Conservation (phyloP, 169 alveolate genomes). For the Perkinsus marinus region DNA sequence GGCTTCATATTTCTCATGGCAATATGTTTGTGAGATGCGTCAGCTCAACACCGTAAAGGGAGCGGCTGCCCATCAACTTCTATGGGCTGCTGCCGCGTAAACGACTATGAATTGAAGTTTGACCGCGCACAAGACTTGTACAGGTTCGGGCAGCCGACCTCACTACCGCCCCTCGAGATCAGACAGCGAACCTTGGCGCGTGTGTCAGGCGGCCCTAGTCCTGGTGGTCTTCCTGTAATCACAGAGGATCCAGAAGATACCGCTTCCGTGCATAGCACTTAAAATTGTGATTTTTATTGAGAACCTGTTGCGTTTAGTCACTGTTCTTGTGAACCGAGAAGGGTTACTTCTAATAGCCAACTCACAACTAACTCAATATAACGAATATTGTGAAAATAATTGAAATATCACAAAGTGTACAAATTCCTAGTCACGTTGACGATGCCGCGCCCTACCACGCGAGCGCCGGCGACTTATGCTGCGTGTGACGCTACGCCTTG, state of each 20-base stretch:
- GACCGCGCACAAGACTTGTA: background rate
- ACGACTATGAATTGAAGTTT: background rate
- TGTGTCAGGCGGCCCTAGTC: background rate
- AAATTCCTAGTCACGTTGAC: background rate
- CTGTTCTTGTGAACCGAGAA: background rate
- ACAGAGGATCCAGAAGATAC: background rate
- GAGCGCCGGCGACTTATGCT: background rate
- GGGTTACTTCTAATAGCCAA: too few species aligned
- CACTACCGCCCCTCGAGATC: background rate
- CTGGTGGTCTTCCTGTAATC: background rate
- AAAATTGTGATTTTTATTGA: background rate
- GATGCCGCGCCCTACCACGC: too few species aligned
- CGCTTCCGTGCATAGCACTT: background rate
- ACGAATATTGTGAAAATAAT: background rate
- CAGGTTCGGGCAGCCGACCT: background rate
- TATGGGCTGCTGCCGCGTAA: background rate
- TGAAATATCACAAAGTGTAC: background rate
- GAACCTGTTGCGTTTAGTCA: background rate
- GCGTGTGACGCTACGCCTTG: background rate
- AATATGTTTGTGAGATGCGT: background rate
- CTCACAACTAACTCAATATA: background rate
- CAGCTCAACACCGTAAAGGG: background rate
- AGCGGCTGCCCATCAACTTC: background rate
- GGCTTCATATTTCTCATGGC: background rate
- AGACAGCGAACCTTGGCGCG: background rate